phyloP scores from a whole-genome alignment of 2,329 filamentous ascomycete genomes.

The Fusarium buxicola region DNA sequence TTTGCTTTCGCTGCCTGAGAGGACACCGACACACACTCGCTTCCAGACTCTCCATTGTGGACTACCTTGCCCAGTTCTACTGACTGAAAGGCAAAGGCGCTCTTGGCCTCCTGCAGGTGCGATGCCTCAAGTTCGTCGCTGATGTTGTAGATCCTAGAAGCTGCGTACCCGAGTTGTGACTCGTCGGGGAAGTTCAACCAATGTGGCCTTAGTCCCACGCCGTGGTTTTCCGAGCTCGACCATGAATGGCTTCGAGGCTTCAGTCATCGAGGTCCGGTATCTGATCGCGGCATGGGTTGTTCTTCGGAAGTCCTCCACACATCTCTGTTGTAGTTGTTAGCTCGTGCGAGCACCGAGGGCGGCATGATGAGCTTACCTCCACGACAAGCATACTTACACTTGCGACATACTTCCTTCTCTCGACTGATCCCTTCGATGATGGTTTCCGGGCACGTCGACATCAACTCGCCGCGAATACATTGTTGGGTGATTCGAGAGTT shows the following conservation, averaged over 20 bases:
- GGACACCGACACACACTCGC: not conserved
- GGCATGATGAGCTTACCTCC: conserved; percentile 18
- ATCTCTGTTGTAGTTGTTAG: conserved; percentile 22
- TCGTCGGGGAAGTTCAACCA: not conserved
- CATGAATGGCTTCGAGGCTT: not conserved
- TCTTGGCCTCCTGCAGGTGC: not conserved
- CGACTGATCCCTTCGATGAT: conserved; percentile 27
- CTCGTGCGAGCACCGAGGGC: not conserved
- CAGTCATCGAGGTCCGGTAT: not conserved
- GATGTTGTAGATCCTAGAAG: not conserved
- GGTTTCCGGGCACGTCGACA: conserved; percentile 21
- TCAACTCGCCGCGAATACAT: conserved; percentile 30
- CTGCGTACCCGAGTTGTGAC: not conserved
- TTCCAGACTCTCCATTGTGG: not conserved
- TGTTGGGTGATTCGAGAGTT: conserved; percentile 11
- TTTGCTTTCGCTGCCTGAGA: not conserved
- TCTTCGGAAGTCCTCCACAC: conserved; percentile 18
- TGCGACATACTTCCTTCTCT: conserved; percentile 18
- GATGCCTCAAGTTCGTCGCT: not conserved
- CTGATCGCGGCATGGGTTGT: conserved; percentile 1
- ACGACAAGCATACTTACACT: conserved; percentile 13
- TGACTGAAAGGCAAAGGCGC: not conserved
- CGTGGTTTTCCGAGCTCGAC: not conserved
- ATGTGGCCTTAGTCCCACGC: not conserved
- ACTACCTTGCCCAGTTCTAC: not conserved